These are phyloP conservation scores for Verticillium zaregamsianum DNA, from an alignment of 2,329 filamentous ascomycete species.

Conservation along the genomic window DNA sequence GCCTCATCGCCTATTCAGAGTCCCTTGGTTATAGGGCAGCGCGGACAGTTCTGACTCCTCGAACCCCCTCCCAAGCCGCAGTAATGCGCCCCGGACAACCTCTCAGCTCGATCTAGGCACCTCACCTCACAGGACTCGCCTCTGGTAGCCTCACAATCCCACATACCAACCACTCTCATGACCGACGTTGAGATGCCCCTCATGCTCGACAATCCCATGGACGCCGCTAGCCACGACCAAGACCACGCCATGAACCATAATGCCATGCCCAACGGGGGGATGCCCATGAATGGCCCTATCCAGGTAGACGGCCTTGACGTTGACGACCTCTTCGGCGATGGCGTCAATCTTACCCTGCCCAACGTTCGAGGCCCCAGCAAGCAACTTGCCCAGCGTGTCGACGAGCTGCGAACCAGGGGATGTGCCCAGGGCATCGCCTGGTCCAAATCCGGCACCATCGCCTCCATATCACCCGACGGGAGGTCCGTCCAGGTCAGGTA, in stretches of 20 bases:
- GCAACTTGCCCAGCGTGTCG: slow-evolving; percentile 67
- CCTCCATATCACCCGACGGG: slow-evolving; percentile 71
- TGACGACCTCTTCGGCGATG: slow-evolving; percentile 73
- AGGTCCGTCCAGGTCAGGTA: slow-evolving; percentile 67
- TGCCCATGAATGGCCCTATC: slow-evolving; percentile 37
- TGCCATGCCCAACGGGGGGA: background rate
- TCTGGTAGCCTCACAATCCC: background rate
- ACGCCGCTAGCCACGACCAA: slow-evolving; percentile 33
- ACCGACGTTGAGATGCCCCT: slow-evolving; percentile 39
- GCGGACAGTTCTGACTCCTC: background rate
- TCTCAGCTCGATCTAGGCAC: background rate
- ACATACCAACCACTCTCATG: slow-evolving; percentile 17
- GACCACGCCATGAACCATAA: slow-evolving; percentile 30
- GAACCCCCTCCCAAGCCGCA: background rate
- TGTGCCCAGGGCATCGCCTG: slow-evolving; percentile 85
- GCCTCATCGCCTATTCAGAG: background rate
- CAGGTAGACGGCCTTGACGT: slow-evolving; percentile 55
- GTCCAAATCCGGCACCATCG: slow-evolving; percentile 84
- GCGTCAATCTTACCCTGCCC: slow-evolving; percentile 53
- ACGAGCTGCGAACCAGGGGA: slow-evolving; percentile 70
- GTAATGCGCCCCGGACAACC: background rate
- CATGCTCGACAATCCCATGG: slow-evolving; percentile 46
- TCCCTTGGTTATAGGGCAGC: background rate
- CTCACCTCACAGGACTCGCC: background rate
- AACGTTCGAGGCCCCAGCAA: slow-evolving; percentile 52